phyloP scores from a whole-genome alignment of 306 rosid genomes.

The Pyrus betulifolia region DNA sequence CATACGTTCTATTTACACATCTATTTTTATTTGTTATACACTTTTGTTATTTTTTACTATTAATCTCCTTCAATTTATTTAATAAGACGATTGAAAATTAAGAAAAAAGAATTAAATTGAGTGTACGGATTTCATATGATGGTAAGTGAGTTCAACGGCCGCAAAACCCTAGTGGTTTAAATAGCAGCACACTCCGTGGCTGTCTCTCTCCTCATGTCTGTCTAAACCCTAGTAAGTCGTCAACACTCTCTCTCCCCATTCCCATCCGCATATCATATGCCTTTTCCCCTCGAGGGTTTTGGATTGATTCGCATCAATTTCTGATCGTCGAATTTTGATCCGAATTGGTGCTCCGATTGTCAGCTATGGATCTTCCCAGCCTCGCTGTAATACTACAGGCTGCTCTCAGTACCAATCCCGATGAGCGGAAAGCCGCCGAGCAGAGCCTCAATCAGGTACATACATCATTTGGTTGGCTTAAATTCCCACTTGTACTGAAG shows the following conservation, averaged over 20 bases:
- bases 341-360: neutral
- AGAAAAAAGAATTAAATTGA: too few species aligned
- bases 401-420: slow-evolving; percentile 86
- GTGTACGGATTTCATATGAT: neutral
- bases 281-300: slow-evolving; percentile 32
- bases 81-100: rapidly evolving
- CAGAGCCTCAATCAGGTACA: slow-evolving; percentile 80
- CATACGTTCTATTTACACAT: too few species aligned
- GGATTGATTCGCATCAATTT: slow-evolving; percentile 15
- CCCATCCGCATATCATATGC: neutral
- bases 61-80: too few species aligned
- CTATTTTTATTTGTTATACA: too few species aligned
- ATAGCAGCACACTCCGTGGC: slow-evolving; percentile 17
- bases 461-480: neutral
- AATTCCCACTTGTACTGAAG: neutral
- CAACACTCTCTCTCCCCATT: neutral
- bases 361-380: slow-evolving; percentile 72
- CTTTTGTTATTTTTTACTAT: too few species aligned
- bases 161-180: slow-evolving; percentile 75
- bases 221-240: slow-evolving; percentile 40
- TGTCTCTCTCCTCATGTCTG: slow-evolving; percentile 18
- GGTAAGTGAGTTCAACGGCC: neutral
- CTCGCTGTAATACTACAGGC: slow-evolving; percentile 68
- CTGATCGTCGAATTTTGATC: slow-evolving; percentile 13
- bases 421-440: slow-evolving; percentile 93